Evolutionary conservation across 192 early-diverging fungal genomes (phyloP), one percentile per base, ranked within the genome.

Genomic region (Umbelopsis sp.): DNA sequence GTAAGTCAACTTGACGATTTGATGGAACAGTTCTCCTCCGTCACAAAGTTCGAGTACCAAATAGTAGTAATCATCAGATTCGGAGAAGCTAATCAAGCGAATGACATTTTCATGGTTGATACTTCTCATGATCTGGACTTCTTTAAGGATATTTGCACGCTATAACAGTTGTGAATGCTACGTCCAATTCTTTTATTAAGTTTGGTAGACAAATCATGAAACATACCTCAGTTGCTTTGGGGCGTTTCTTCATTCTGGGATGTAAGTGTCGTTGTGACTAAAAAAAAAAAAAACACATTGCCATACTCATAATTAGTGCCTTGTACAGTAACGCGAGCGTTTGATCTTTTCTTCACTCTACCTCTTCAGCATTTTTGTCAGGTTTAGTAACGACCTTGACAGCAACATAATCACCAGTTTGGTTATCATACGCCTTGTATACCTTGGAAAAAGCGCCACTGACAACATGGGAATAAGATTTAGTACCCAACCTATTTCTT

Each of bases 21-120:
- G 87, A 78, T 96, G 91, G 72, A 95, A 97, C 29, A 97, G 84
- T 81, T 97, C 96, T 72, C 96, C 96, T 70, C 94, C 94, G n/a
- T 88, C 81, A 44, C 91, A 90, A 44, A 90, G 85, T 79, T 97
- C 96, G 68, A 95, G 84, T 3, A 94, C 82, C 17, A 95, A 76
- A 71, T 90, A 92, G 75, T 91, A 94, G 75, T 91, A 86, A 72
- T 87, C 87, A 65, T 86, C 82, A 44, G 89, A 91, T 77, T 93
- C 94, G 72, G 88, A 86, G 80, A 93, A 94, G 17, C 91, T 87
- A 34, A 90, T 79, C 29, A 97, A 81, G 56, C 83, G 78, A 71
- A 95, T 87, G 43, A 97, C 90, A 43, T 92, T 92, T 7, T 83
- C 79, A 66, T 96, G 94, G 53, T 85, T 83, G 50, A 97, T 73